These are phyloP conservation scores for Jasminum sambac DNA, from an alignment of 257 asterid species.

Conservation along the genomic window DNA sequence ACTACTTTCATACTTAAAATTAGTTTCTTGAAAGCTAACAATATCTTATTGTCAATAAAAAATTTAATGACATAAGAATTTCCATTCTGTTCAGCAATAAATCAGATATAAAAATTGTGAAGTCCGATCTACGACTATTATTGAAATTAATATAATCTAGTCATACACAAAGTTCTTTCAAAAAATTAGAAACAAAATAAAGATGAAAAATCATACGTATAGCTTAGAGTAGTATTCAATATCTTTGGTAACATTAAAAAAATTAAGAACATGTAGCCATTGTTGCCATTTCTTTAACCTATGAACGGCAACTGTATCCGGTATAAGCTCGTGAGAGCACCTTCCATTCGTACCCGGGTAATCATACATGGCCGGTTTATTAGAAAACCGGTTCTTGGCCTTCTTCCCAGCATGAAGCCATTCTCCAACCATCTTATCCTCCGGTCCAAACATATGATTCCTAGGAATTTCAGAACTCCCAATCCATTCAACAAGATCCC, in stretches of 20 bases:
- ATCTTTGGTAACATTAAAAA: conserved; percentile 65
- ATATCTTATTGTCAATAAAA: too few relatives aligned
- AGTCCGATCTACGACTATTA: too few relatives aligned
- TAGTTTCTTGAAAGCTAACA: too few relatives aligned
- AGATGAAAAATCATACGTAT: conserved; percentile 47
- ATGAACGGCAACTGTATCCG: conserved; percentile 70
- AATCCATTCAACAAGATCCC: conserved; percentile 86
- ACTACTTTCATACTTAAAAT: too few relatives aligned
- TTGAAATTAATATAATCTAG: too few relatives aligned
- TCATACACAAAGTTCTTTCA: too few relatives aligned
- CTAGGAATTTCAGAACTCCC: conserved; percentile 38
- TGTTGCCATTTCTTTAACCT: conserved; percentile 74
- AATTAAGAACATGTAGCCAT: conserved; percentile 57
- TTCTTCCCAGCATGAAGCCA: conserved; percentile 63
- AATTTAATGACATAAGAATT: too few relatives aligned
- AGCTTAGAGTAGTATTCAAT: conserved; percentile 40
- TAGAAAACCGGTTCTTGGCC: conserved; percentile 63
- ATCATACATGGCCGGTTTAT: conserved; percentile 76
- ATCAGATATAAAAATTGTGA: too few relatives aligned
- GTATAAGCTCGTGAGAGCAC: conserved; percentile 73
- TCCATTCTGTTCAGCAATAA: too few relatives aligned
- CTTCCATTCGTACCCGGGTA: conserved; percentile 79
- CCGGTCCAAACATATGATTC: conserved; percentile 58
- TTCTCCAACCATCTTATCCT: conserved; percentile 70
- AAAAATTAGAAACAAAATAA: too few relatives aligned